phyloP scores from a whole-genome alignment of 805 yeast genomes.

The Ogataea zsoltii region DNA sequence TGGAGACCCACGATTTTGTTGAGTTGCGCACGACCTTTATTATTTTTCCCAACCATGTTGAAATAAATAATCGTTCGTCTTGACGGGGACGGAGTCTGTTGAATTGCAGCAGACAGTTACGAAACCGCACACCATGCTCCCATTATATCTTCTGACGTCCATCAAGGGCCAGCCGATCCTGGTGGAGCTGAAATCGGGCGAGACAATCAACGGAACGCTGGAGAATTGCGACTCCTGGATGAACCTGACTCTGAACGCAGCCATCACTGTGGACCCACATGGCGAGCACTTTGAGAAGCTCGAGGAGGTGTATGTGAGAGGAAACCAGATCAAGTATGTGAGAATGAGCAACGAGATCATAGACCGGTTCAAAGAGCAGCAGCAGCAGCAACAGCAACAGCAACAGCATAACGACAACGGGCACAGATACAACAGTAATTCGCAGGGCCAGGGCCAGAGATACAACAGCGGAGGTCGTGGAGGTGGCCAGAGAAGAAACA shows the following conservation, averaged over 20 bases:
- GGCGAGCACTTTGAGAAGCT: conserved; percentile 64
- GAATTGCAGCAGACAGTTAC: too few species aligned
- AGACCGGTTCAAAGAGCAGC: conserved; percentile 71
- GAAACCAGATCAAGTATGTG: conserved; percentile 77
- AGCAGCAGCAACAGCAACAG: conserved; percentile 43
- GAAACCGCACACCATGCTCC: conserved; percentile 55
- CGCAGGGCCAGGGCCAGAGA: conserved; percentile 18
- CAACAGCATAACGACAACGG: conserved; percentile 31
- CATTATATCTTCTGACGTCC: conserved; percentile 85
- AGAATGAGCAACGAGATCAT: conserved; percentile 76
- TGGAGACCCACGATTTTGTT: not conserved
- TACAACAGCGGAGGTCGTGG: conserved; percentile 13
- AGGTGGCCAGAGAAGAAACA: conserved; percentile 26
- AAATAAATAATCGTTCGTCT: not conserved
- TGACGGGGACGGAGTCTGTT: too few species aligned
- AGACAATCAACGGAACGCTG: conserved; percentile 79
- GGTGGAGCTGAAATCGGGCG: conserved; percentile 91
- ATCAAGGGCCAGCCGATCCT: conserved; percentile 85
- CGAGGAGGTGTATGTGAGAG: conserved; percentile 79
- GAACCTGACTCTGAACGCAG: conserved; percentile 85
- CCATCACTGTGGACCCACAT: conserved; percentile 60
- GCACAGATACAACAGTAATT: conserved; percentile 24
- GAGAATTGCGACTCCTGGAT: conserved; percentile 92
- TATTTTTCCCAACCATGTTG: not conserved
- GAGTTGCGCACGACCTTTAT: not conserved